Evolutionary conservation across 2,329 filamentous ascomycete genomes (phyloP), one percentile per base, ranked within the genome.

Genomic region (Aureobasidium mangrovei): DNA sequence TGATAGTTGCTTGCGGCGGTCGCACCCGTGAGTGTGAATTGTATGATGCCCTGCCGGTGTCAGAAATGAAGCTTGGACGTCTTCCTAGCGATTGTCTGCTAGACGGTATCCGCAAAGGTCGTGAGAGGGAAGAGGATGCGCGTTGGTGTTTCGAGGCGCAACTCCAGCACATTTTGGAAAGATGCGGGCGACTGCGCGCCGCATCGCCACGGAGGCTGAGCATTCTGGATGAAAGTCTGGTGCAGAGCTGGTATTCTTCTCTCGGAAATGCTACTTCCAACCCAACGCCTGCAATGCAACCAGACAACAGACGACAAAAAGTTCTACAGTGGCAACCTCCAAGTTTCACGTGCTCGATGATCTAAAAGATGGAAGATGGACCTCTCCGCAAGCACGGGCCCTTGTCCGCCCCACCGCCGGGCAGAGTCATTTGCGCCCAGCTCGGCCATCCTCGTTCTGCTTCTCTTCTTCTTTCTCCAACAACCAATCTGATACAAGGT

Each of bases 91-190:
- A 18, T 18, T 18, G 18, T 24, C 38, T 40, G 7, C 38, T 40
- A 8, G 38, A 40, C 5, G n/a, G 7, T 7, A 7, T 35, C 10
- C 32, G 32, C 32, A 12, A 6, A 10, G 38, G 38, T 7, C 7
- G 10, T 12, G 32, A 35, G 7, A 43, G 26, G 18, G 18, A 27
- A 4, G 26, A 8, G 9, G 9, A 43, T 4, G 41, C 2, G 26
- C 29, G 53, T 28, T 43, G 39, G 9, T 55, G 48, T 51, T 56
- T 56, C 26, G 52, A 18, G 18, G 48, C 56, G 48, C 56, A 58
- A 33, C 54, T 56, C 58, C 56, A 58, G 36, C 58, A 60, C 43
- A 56, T 35, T 36, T 28, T 49, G 31, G 54, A 43, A 18, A 54
- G 29, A 26, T 51, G 36, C 8, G 43, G 42, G 18, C 38, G 42